Conservation (phyloP, 2,329 filamentous ascomycete genomes). For the Pseudogymnoascus sp. region DNA sequence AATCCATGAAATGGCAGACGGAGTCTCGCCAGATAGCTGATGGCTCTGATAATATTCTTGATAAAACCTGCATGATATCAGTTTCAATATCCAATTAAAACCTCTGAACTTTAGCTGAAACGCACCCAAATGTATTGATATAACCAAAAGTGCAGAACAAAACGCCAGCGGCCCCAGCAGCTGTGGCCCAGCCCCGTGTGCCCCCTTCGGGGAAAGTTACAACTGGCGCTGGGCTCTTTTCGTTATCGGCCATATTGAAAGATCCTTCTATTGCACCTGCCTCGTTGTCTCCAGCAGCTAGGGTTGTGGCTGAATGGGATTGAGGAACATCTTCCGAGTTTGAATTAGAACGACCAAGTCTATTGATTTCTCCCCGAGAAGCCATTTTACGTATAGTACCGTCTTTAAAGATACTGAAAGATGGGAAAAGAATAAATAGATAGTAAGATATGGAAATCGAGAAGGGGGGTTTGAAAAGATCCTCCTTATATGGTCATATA, state of each 20-base stretch:
- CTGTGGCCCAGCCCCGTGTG: constrained; percentile 43
- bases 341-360: background rate
- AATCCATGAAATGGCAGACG: constrained; percentile 51
- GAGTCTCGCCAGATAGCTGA: constrained; percentile 37
- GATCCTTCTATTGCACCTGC: background rate
- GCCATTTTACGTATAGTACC: background rate
- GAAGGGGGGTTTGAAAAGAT: background rate
- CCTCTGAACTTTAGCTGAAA: background rate
- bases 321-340: constrained; percentile 4
- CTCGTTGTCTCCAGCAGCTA: background rate
- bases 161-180: constrained; percentile 35
- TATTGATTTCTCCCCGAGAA: background rate
- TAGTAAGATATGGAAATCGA: background rate
- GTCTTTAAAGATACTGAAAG: background rate
- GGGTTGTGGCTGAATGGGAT: constrained; percentile 10
- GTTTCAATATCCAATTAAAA: background rate
- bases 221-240: background rate
- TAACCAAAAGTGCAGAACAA: constrained; percentile 41
- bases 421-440: background rate
- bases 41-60: constrained; percentile 47
- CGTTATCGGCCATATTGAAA: background rate
- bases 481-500: background rate
- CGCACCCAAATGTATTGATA: constrained; percentile 38
- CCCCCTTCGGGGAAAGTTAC: constrained; percentile 47
- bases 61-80: constrained; percentile 36